Evolutionary conservation across 257 asterid species (phyloP).

Genomic region (Gentiana straminea): DNA sequence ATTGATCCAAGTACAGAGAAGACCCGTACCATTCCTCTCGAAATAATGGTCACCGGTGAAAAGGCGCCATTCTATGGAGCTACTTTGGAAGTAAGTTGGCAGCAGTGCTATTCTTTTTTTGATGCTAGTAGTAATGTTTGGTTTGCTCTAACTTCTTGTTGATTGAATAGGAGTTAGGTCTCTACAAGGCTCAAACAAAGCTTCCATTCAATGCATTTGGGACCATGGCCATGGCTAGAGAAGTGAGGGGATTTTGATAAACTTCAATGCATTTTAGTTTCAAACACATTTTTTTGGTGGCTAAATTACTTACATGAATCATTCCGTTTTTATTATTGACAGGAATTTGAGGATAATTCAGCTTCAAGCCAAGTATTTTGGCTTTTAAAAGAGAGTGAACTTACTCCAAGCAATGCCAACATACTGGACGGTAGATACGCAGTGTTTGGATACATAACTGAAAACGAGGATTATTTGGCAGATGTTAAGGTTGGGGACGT

Average conservation of each 20-base stretch:
- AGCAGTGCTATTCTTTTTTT: too few species aligned
- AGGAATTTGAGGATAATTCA: slow-evolving; percentile 95
- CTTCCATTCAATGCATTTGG: slow-evolving; percentile 98
- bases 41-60: slow-evolving; percentile 82
- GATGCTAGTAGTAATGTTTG: too few species aligned
- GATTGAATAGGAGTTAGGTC: slow-evolving; percentile 71
- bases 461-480: slow-evolving; percentile 79
- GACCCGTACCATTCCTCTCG: slow-evolving; percentile 76
- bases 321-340: slow-evolving; percentile 4
- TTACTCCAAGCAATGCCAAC: slow-evolving; percentile 97
- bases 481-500: slow-evolving; percentile 97
- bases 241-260: slow-evolving; percentile 33
- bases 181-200: slow-evolving; percentile 94
- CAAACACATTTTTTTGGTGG: neutral
- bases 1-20: slow-evolving; percentile 95
- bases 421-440: slow-evolving; percentile 91
- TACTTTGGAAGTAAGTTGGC: slow-evolving; percentile 79
- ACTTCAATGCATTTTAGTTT: neutral
- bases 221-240: slow-evolving; percentile 99
- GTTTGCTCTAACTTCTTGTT: too few species aligned
- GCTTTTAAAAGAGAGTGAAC: slow-evolving; percentile 96
- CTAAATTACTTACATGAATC: slow-evolving; percentile 6
- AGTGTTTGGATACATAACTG: slow-evolving; percentile 76
- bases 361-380: slow-evolving; percentile 98
- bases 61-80: slow-evolving; percentile 82